Evolutionary conservation across 805 yeast species (phyloP).

Genomic region (Teunomyces panamensis): DNA sequence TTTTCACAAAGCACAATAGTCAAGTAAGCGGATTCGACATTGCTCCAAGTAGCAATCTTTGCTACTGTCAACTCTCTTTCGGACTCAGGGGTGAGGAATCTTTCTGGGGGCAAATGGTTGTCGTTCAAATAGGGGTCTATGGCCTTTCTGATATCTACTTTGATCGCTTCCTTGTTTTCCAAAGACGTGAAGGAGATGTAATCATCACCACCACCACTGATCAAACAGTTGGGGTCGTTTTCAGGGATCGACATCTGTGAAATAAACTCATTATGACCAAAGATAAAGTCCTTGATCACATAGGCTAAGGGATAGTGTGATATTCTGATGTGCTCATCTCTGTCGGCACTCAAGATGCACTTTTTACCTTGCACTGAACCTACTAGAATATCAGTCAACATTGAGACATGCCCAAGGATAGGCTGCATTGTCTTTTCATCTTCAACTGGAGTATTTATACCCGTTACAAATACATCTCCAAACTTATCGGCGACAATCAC

Average conservation of each 20-base stretch:
- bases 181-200: constrained; percentile 39
- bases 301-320: constrained; percentile 76
- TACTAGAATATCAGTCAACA: constrained; percentile 76
- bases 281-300: constrained; percentile 77
- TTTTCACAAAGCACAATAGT: constrained; percentile 51
- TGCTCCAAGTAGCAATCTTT: constrained; percentile 33
- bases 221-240: constrained; percentile 48
- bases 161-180: constrained; percentile 26
- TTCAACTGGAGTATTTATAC: constrained; percentile 34
- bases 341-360: constrained; percentile 74
- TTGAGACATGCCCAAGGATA: constrained; percentile 91
- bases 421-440: constrained; percentile 54
- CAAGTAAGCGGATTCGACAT: constrained; percentile 17
- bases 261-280: constrained; percentile 84
- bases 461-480: constrained; percentile 83
- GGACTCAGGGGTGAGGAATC: constrained; percentile 55
- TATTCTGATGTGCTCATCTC: constrained; percentile 94
- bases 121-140: constrained; percentile 46
- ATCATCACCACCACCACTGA: constrained; percentile 93
- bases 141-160: constrained; percentile 46
- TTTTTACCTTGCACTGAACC: constrained; percentile 39
- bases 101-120: constrained; percentile 60
- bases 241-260: constrained; percentile 59
- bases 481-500: constrained; percentile 87
- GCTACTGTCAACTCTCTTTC: constrained; percentile 54